Percentiles rank a stretch among this genome's conserved stretches.
Conservation (phyloP, 2,329 filamentous ascomycete species). For the Trichophyton schoenleinii region DNA sequence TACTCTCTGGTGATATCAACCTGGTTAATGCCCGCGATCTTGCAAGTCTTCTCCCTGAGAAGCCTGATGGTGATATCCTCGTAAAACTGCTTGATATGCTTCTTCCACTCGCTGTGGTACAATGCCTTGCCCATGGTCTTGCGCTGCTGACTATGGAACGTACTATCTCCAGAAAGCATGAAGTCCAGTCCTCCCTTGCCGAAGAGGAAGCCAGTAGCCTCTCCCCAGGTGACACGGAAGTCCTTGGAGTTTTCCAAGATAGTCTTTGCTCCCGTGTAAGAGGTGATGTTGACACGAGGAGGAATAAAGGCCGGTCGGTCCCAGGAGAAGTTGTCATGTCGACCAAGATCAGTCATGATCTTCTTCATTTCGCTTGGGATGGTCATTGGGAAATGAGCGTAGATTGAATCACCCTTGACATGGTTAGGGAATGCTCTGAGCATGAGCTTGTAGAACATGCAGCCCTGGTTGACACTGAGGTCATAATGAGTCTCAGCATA, state of each 20-base stretch:
- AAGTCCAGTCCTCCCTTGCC: conserved; percentile 14
- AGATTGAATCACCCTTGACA: conserved; percentile 20
- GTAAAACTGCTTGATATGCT: conserved; percentile 16
- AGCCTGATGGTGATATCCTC: conserved; percentile 15
- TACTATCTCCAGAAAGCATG: conserved; percentile 16
- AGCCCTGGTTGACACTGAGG: conserved; percentile 17
- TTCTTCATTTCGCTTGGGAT: conserved; percentile 18
- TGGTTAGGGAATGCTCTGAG: conserved; percentile 21
- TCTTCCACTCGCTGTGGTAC: conserved; percentile 15
- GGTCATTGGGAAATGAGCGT: conserved; percentile 21
- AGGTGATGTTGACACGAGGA: conserved; percentile 14
- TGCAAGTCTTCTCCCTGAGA: conserved; percentile 43
- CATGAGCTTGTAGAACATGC: conserved; percentile 21
- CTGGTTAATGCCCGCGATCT: conserved; percentile 38
- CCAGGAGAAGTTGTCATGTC: conserved; percentile 13
- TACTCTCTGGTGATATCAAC: conserved; percentile 22
- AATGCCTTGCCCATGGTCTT: conserved; percentile 15
- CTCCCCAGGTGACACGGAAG: conserved; percentile 17
- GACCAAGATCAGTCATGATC: conserved; percentile 17
- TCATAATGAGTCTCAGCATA: conserved; percentile 24
- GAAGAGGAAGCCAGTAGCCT: conserved; percentile 14
- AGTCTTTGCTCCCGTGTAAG: conserved; percentile 14
- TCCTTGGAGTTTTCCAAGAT: conserved; percentile 16
- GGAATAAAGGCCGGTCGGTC: conserved; percentile 15
- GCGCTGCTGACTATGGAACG: conserved; percentile 13